These are phyloP conservation scores for Cytospora piceae DNA, from an alignment of 2,329 filamentous ascomycete species.

Conservation along the genomic window DNA sequence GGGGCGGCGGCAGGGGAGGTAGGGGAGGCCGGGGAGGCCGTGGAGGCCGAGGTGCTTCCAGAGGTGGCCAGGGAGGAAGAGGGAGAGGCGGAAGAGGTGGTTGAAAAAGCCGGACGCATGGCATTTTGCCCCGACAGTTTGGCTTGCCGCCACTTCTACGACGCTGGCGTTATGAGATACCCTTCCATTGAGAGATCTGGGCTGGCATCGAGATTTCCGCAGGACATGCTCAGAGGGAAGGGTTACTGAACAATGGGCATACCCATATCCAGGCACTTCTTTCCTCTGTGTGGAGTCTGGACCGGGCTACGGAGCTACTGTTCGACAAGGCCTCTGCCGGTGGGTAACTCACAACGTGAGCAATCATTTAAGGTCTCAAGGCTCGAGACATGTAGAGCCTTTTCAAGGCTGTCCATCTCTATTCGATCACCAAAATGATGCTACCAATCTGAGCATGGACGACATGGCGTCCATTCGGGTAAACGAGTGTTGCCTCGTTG, in stretches of 20 bases:
- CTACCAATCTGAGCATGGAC: background rate
- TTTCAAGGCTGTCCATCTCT: background rate
- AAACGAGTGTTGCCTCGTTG: slow-evolving; percentile 25
- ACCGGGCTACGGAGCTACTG: background rate
- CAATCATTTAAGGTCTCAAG: background rate
- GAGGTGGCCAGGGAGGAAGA: slow-evolving; percentile 47
- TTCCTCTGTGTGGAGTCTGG: background rate
- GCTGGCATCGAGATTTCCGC: background rate
- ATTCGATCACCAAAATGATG: background rate
- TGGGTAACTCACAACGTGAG: slow-evolving; percentile 12
- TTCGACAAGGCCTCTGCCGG: background rate
- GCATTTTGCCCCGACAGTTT: background rate
- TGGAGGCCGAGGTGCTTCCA: slow-evolving; percentile 40
- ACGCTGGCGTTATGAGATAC: background rate
- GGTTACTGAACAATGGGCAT: background rate
- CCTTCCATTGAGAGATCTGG: background rate
- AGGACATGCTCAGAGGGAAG: background rate
- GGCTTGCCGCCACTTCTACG: too few relatives aligned
- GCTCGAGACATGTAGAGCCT: background rate
- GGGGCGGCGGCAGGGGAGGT: slow-evolving; percentile 45
- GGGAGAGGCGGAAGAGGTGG: slow-evolving; percentile 41
- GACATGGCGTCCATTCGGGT: background rate
- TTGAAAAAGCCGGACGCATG: slow-evolving; percentile 20
- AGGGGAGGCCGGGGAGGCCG: slow-evolving; percentile 48
- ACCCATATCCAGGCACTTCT: background rate